Base-by-base conservation (phyloP, 805 yeast species). In the Metschnikowia cubensis region DNA sequence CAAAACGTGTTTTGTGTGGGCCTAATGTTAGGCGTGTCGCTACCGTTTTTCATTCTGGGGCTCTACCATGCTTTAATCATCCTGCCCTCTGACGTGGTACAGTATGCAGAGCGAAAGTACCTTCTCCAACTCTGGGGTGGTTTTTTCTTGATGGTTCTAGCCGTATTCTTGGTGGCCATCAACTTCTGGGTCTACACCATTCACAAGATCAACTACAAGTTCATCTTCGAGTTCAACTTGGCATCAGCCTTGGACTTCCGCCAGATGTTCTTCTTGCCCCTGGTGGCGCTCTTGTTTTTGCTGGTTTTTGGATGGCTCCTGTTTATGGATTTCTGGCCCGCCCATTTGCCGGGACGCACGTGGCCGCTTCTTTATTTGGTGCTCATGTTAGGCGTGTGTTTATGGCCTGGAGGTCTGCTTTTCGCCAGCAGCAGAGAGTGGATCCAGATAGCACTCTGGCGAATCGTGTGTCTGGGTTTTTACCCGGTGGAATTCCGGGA, bases 401-500 rank as follows among this genome's bases (percentile, higher is more conserved):
- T 85, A 17, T 72, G 84, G 66, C 97, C 97, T 0, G 72, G 83
- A 8, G 73, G 76, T 45, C 71, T 78, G 2, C 66, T 83, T 38
- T 83, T 73, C 59, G 74, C 79, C 35, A 68, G 79, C n/a, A 77
- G 96, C 8, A 76, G 97, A 56, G 75, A 75, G 50, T 94, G 97
- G 97, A 59, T 92, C 2, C 71, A 85, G 17, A 68, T 83, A 13
- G 83, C 95, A 0, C 49, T 84, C 1, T 80, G 91, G 76, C 75
- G 99, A 60, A 70, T 94, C 44, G 32, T 85, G 0, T 73, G 87
- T 8, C 86, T 96, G 1, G 98, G 98, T 0, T 73, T 90, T 38
- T 94, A 85, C 61, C 97, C 98, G 0, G 97, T 94, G 48, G 98
- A 92, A 68, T 94, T 94, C 63, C 77, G 91, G 50, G 99, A 94